Evolutionary conservation across 805 yeast genomes (phyloP).

Genomic region (Spathaspora girioi): DNA sequence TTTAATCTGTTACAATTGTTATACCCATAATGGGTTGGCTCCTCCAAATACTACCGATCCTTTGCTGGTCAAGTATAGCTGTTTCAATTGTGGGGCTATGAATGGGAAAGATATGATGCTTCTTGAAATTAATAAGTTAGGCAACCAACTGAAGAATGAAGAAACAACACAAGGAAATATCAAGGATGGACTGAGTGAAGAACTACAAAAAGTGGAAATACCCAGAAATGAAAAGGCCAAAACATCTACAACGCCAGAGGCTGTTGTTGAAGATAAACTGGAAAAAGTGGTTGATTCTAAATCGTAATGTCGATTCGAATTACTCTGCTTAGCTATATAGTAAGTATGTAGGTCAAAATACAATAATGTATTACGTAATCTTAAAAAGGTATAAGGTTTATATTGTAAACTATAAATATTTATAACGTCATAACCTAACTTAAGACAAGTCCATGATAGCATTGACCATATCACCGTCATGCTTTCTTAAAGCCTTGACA

Average conservation of each 20-base stretch:
- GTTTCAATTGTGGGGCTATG: slow-evolving; percentile 61
- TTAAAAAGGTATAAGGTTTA: background rate
- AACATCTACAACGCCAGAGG: background rate
- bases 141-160: background rate
- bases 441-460: slow-evolving; percentile 82
- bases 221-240: background rate
- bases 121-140: background rate
- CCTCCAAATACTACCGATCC: slow-evolving; percentile 61
- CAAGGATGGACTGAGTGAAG: background rate
- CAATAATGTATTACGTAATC: background rate
- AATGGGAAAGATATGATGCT: slow-evolving; percentile 22
- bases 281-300: background rate
- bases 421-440: background rate
- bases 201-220: slow-evolving; percentile 1
- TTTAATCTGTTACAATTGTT: slow-evolving; percentile 64
- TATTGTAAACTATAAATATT: background rate
- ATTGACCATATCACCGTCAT: slow-evolving; percentile 92
- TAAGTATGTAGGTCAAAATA: background rate
- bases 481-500: slow-evolving; percentile 80
- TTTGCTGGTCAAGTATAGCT: slow-evolving; percentile 46
- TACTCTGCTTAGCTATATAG: background rate
- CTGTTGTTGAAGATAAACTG: background rate
- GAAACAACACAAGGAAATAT: too few relatives aligned
- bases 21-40: slow-evolving; percentile 75
- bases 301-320: background rate